Evolutionary conservation across 75 land plant genomes (phyloP), one percentile per base, ranked within the genome.

Genomic region (Chamaecyparis obtusa): DNA sequence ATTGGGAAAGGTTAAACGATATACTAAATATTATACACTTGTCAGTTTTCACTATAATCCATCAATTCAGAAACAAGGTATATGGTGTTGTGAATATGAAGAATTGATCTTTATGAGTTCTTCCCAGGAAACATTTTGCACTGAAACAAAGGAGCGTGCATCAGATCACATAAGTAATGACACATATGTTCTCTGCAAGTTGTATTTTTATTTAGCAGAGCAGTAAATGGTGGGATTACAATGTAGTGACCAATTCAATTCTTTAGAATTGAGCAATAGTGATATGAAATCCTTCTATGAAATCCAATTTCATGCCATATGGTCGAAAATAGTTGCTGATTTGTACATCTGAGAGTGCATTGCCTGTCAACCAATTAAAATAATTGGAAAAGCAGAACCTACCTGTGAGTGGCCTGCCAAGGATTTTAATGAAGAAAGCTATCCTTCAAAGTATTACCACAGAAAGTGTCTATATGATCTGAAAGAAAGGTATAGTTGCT

Each of bases 401-500:
- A 2, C 16, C 37, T 44, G 8, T 41, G 83, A 27, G 19, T 80
- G 83, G 83, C 6, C 39, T 77, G 64, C 64, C 64, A 77, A 17
- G 80, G 27, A 30, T 9, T 80, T 80, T 30, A 3, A 81, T 9
- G 83, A 81, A 81, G 48, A n/a, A 81, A 46, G 48, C 33, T 24
- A 46, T 81, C 83, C 74, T 48, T 84, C 75, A 35, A 39, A 35
- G 19, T 9, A 33, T 56, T 33, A 13, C 71, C 39, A 36, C 85
- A 84, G 71, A 55, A 32, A 21, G 16, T 84, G 57, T 54, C 60
- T 32, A 16, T 30, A 48, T 17, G 7, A 27, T 87, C 87, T 84
- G 33, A 48, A 56, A 86, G 43, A 39, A 79, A 36, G 3, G 92
- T 87, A 86, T 85, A 89, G 85, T 91, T 91, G 19, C 79, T 30